Percentiles rank a stretch among this genome's conserved stretches.
phyloP scores from a whole-genome alignment of 495 filamentous ascomycete genomes.

The Hypoxylon fragiforme region DNA sequence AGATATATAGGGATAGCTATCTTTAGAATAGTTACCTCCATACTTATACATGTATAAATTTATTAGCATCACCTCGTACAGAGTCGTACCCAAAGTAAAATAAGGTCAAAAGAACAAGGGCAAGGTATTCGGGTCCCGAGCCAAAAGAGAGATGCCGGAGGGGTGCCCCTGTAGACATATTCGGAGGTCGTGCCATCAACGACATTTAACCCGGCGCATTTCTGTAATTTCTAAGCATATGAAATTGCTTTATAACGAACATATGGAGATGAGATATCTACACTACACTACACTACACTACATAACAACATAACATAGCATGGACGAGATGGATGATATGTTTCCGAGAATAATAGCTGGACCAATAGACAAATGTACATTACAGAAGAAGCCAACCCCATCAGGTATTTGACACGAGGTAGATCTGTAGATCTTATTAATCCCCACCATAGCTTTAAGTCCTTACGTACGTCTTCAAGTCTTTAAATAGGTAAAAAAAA shows the following conservation, averaged over 20 bases:
- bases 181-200: conserved; percentile 10
- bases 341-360: conserved; percentile 14
- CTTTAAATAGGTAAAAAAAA: too few species aligned
- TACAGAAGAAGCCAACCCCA: conserved; percentile 2
- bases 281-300: too few species aligned
- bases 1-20: too few species aligned
- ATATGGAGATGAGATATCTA: too few species aligned
- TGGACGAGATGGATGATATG: conserved; percentile 2
- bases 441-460: too few species aligned
- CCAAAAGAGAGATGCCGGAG: not conserved
- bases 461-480: too few species aligned
- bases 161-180: not conserved
- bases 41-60: too few species aligned
- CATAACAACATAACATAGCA: too few species aligned
- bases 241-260: not conserved
- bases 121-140: conserved; percentile 2
- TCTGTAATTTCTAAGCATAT: not conserved
- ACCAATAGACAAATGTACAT: conserved; percentile 21
- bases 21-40: too few species aligned
- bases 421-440: conserved; percentile 29
- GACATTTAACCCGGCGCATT: not conserved
- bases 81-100: too few species aligned
- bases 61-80: too few species aligned
- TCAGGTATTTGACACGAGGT: conserved; percentile 28
- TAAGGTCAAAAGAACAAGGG: not conserved